Evolutionary conservation across 2,329 filamentous ascomycete species (phyloP), one percentile per base, ranked within the genome.

Genomic region (Pseudogymnoascus sp.): DNA sequence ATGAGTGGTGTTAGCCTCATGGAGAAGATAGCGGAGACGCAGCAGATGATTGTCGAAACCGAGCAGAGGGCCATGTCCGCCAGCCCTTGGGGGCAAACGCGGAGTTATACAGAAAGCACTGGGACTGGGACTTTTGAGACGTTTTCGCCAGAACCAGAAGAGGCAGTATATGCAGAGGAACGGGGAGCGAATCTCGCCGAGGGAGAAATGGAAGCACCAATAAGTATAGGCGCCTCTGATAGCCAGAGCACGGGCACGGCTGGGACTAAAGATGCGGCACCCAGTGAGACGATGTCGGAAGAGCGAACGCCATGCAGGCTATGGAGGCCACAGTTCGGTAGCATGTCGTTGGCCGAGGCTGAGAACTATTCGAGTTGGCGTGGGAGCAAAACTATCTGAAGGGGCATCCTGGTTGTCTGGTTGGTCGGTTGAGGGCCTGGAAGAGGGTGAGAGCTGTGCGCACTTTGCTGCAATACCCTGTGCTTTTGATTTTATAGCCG

Each of bases 291-390:
- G 10, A 9, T 5, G 27, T 5, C 2, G 17, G 29, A 21, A 55
- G 48, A 55, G 21, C 48, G 15, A 33, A 55, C 48, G 4, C 29
- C 48, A 33, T 29, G 29, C 8, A 12, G 9, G 8, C n/a, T 33
- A 9, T 12, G 48, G 48, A 55, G 48, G 15, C 48, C 48, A 5
- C 48, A 55, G 17, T 55, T 55, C 15, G 48, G 48, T 17, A 55
- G 29, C 15, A 55, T 55, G 48, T 55, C 48, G 5, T 33, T 55
- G 48, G 48, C 48, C 13, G 48, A 55, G 48, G 48, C 48, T 4
- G 48, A 55, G 4, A 55, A 55, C 21, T 55, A 55, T 55, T 55
- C 48, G 15, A 55, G 29, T 33, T 55, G 48, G 48, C 48, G 48
- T 2, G 48, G 29, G 35, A 55, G 48, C 29, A 9, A 5, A 35